Percentiles rank a stretch among this genome's conserved stretches.
phyloP scores from a whole-genome alignment of 2,329 filamentous ascomycete species.

The Sodiomyces alkalinus region DNA sequence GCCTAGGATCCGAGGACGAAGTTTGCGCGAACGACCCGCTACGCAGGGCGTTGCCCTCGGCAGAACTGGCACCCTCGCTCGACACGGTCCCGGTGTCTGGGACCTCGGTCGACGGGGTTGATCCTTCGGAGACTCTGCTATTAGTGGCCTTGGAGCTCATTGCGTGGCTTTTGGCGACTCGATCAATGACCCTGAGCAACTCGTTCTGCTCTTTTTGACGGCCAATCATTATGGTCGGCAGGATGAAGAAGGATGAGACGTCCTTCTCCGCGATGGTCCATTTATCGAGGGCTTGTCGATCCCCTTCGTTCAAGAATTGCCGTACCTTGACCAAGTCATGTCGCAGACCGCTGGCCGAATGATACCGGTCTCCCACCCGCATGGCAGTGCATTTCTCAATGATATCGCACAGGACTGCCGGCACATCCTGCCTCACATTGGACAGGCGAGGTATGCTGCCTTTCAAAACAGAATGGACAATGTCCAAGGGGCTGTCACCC shows the following conservation, averaged over 20 bases:
- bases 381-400: constrained; percentile 90
- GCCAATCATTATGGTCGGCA: constrained; percentile 71
- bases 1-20: constrained; percentile 24
- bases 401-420: constrained; percentile 65
- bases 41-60: constrained; percentile 31
- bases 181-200: constrained; percentile 62
- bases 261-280: constrained; percentile 73
- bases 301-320: constrained; percentile 59
- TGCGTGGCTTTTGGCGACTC: constrained; percentile 51
- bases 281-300: constrained; percentile 52
- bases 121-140: constrained; percentile 36
- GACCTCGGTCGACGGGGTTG: constrained; percentile 35
- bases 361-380: constrained; percentile 73
- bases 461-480: constrained; percentile 78
- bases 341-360: constrained; percentile 75
- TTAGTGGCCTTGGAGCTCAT: constrained; percentile 24
- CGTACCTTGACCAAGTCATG: constrained; percentile 65
- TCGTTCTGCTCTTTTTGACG: constrained; percentile 55
- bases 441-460: constrained; percentile 66
- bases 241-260: constrained; percentile 80
- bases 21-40: constrained; percentile 34
- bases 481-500: constrained; percentile 68
- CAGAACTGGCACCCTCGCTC: constrained; percentile 45
- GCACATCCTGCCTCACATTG: constrained; percentile 64
- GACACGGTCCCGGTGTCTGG: constrained; percentile 35